Evolutionary conservation across 192 early-diverging fungal genomes (phyloP), one percentile per base, ranked within the genome.

Genomic region (Entomortierella lignicola): DNA sequence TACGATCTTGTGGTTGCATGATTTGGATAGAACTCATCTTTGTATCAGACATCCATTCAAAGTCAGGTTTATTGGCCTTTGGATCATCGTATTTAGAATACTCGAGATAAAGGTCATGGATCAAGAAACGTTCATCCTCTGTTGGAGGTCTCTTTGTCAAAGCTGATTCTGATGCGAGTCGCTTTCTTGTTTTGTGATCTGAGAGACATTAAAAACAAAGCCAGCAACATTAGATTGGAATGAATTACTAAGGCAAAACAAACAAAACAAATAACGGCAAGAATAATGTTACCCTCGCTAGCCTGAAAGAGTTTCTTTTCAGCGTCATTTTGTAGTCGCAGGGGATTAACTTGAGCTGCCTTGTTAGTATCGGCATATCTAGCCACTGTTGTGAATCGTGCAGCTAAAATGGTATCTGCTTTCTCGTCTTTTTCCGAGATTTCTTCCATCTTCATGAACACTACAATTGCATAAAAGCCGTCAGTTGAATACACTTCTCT

Each of bases 341-440:
- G 75, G 32, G 91, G 91, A 62, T 92, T 92, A n/a, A 96, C 87
- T 51, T 88, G 84, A 8, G 84, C 87, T 6, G 93, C 79, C 65
- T 91, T 92, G 37, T 84, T 85, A 1, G 93, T 94, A 31, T 82
- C 62, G 8, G 92, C 84, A 77, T 96, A 90, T 29, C 89, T 82
- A 2, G 92, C 91, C 32, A 94, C 96, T 95, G 96, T 98, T 7
- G 93, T 95, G 69, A 98, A 95, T 67, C 92, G 89, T 21, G 95
- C 93, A 18, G 86, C 82, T 21, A 96, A 83, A 60, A 94, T 89
- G 8, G 88, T 85, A 48, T 91, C 58, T 27, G 63, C 68, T 26
- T 62, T 43, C 17, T 56, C 18, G 3, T 52, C 63, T 20, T 69
- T 34, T 7, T 82, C 69, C 1, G 68, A 51, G 11, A 91, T 66